These are phyloP conservation scores for Neoascochyta sp. DNA, from an alignment of 2,329 filamentous ascomycete species.

Conservation along the genomic window DNA sequence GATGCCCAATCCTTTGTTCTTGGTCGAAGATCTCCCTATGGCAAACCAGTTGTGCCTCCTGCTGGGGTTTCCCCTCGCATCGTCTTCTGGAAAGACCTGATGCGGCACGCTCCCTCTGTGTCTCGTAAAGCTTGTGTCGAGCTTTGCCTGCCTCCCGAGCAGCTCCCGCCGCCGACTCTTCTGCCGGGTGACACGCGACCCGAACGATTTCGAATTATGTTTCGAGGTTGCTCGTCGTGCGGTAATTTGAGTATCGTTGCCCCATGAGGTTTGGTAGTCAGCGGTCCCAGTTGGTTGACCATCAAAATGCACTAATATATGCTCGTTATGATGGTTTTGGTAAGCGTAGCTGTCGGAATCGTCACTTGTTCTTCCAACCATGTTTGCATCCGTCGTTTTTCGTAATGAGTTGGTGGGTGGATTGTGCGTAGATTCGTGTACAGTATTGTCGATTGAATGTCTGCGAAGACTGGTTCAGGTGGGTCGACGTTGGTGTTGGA, in stretches of 20 bases:
- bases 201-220: slow-evolving; percentile 32
- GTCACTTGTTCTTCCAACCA: no score
- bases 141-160: slow-evolving; percentile 54
- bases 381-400: no score
- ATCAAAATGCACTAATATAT: slow-evolving; percentile 26
- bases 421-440: no score
- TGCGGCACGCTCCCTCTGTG: slow-evolving; percentile 45
- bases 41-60: slow-evolving; percentile 33
- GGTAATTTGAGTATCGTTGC: slow-evolving; percentile 25
- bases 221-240: slow-evolving; percentile 27
- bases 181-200: slow-evolving; percentile 37
- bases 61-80: slow-evolving; percentile 15
- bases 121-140: slow-evolving; percentile 64
- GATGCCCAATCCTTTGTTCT: slow-evolving; percentile 33
- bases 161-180: slow-evolving; percentile 62
- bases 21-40: slow-evolving; percentile 24
- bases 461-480: no score
- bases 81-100: slow-evolving; percentile 41
- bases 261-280: slow-evolving; percentile 17
- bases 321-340: slow-evolving; percentile 15
- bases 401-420: no score
- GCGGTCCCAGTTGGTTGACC: slow-evolving; percentile 20
- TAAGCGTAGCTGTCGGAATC: slow-evolving; percentile 3
- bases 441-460: not conserved
- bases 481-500: no score